These are phyloP conservation scores for Chaetothyriales sp. DNA, from an alignment of 2,329 filamentous ascomycete genomes.

Conservation along the genomic window DNA sequence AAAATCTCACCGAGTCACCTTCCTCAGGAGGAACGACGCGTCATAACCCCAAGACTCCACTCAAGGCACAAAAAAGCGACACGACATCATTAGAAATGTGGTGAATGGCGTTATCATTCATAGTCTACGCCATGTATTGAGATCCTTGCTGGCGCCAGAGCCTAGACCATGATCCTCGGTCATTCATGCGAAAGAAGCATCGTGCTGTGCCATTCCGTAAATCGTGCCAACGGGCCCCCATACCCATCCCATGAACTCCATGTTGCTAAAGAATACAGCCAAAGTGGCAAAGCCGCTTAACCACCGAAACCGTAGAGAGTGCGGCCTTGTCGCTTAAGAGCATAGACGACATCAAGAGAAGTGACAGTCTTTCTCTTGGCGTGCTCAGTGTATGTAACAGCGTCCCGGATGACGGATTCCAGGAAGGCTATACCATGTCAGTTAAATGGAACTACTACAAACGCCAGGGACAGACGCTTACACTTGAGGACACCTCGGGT, in stretches of 20 bases:
- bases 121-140: background rate
- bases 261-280: background rate
- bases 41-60: no score
- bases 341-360: conserved; percentile 50
- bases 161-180: background rate
- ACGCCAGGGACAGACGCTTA: background rate
- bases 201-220: background rate
- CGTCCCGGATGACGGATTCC: conserved; percentile 66
- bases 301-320: conserved; percentile 84
- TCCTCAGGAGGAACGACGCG: no score
- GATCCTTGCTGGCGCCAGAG: background rate
- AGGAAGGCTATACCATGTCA: conserved; percentile 43
- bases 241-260: background rate
- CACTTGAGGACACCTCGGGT: conserved; percentile 65
- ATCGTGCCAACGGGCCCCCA: background rate
- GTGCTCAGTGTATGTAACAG: conserved; percentile 72
- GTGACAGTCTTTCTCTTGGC: conserved; percentile 58
- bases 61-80: no score
- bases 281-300: conserved; percentile 37
- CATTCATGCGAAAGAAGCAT: background rate
- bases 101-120: background rate
- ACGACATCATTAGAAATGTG: background rate
- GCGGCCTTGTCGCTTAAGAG: conserved; percentile 50
- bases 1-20: no score
- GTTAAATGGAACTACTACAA: conserved; percentile 19